These are phyloP conservation scores for Lichtheimia ornata DNA, from an alignment of 371 early-diverging fungal species.

Conservation along the genomic window DNA sequence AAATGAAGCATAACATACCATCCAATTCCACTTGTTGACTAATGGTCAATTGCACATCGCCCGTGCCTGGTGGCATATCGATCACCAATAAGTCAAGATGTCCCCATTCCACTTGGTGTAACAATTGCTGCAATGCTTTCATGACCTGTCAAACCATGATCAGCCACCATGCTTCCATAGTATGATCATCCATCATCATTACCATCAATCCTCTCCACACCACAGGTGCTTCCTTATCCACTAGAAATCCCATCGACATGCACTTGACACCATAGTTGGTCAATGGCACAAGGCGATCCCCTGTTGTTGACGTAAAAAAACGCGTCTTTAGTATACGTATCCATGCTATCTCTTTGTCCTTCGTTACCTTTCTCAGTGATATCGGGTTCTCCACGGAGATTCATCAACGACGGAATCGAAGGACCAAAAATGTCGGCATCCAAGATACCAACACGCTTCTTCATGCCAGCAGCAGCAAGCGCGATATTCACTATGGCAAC, in stretches of 20 bases:
- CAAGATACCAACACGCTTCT: slow-evolving; percentile 74
- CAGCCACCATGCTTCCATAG: background rate
- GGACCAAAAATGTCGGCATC: slow-evolving; percentile 94
- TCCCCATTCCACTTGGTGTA: slow-evolving; percentile 86
- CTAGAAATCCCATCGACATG: slow-evolving; percentile 92
- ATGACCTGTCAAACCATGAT: slow-evolving; percentile 58
- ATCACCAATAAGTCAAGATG: slow-evolving; percentile 79
- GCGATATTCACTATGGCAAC: slow-evolving; percentile 72
- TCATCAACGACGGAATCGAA: slow-evolving; percentile 85
- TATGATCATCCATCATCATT: background rate
- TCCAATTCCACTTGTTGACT: slow-evolving; percentile 77
- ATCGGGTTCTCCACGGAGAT: slow-evolving; percentile 75
- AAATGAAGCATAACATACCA: slow-evolving; percentile 45
- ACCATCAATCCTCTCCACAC: slow-evolving; percentile 94
- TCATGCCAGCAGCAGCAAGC: slow-evolving; percentile 65
- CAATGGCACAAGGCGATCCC: slow-evolving; percentile 68
- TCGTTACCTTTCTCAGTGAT: slow-evolving; percentile 55
- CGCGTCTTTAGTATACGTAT: background rate
- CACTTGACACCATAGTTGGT: slow-evolving; percentile 83
- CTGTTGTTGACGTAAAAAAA: slow-evolving; percentile 17
- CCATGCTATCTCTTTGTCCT: background rate
- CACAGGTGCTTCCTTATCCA: slow-evolving; percentile 75
- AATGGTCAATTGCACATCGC: slow-evolving; percentile 86
- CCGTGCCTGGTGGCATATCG: slow-evolving; percentile 94
- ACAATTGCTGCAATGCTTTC: slow-evolving; percentile 88